Evolutionary conservation across 441 rosid genomes (phyloP).

Genomic region (Metrosideros polymorpha): DNA sequence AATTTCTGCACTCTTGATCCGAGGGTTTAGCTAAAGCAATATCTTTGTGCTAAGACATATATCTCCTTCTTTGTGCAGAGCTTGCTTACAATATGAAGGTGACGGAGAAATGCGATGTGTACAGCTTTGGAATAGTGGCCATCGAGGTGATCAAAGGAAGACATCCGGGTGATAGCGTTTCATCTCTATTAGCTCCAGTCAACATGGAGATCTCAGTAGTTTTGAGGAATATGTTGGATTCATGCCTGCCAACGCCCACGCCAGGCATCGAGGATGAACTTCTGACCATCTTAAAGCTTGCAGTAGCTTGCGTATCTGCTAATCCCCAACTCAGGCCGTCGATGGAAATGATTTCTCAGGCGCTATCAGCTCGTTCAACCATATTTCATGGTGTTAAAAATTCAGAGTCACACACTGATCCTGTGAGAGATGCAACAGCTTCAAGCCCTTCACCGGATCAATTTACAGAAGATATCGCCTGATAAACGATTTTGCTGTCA

Average conservation of each 20-base stretch:
- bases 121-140: neutral
- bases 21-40: neutral
- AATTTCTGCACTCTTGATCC: neutral
- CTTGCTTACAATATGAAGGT: neutral
- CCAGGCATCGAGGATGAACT: neutral
- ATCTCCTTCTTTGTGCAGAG: neutral
- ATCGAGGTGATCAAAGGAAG: neutral
- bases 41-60: neutral
- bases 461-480: neutral
- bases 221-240: neutral
- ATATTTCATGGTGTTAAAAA: neutral
- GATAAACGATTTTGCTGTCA: neutral
- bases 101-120: neutral
- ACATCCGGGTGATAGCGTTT: neutral
- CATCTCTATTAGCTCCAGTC: neutral
- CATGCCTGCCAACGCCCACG: neutral
- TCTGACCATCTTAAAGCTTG: neutral
- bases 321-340: neutral
- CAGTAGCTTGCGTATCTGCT: neutral
- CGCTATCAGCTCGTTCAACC: neutral
- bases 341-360: neutral
- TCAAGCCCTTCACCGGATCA: neutral
- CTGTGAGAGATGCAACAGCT: neutral
- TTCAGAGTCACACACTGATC: neutral
- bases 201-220: neutral